Evolutionary conservation across 1,284 basidiomycete species (phyloP).

Genomic region (Sporisorium sorghi): DNA sequence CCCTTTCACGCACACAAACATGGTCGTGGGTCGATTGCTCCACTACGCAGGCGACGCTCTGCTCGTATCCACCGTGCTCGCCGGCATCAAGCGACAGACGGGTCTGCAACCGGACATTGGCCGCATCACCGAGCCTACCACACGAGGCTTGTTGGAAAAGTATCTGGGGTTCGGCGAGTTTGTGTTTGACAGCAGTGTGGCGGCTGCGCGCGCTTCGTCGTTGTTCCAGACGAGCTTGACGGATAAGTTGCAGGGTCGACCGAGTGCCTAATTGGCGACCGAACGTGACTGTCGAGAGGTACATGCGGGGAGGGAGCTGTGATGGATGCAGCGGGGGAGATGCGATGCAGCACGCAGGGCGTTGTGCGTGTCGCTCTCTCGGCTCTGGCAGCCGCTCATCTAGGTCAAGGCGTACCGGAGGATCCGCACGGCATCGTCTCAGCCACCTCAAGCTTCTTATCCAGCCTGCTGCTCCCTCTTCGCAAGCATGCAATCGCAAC

Average conservation of each 20-base stretch:
- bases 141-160: constrained; percentile 80
- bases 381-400: neutral
- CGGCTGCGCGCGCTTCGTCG: constrained; percentile 54
- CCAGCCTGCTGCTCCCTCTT: neutral
- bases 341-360: neutral
- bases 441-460: neutral
- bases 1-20: constrained; percentile 13
- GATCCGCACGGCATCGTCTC: neutral
- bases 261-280: constrained; percentile 2
- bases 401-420: neutral
- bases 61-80: constrained; percentile 86
- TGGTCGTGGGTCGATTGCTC: constrained; percentile 76
- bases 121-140: constrained; percentile 74
- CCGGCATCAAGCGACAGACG: constrained; percentile 85
- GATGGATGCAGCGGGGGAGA: neutral
- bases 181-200: constrained; percentile 75
- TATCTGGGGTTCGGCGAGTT: constrained; percentile 89
- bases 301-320: neutral
- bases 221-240: constrained; percentile 49
- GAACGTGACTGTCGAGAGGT: no score
- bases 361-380: neutral
- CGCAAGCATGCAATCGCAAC: neutral
- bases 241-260: constrained; percentile 22
- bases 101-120: constrained; percentile 56
- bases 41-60: constrained; percentile 89